Evolutionary conservation across 139 green algal species (phyloP).

Genomic region (Haematococcus lacustris): DNA sequence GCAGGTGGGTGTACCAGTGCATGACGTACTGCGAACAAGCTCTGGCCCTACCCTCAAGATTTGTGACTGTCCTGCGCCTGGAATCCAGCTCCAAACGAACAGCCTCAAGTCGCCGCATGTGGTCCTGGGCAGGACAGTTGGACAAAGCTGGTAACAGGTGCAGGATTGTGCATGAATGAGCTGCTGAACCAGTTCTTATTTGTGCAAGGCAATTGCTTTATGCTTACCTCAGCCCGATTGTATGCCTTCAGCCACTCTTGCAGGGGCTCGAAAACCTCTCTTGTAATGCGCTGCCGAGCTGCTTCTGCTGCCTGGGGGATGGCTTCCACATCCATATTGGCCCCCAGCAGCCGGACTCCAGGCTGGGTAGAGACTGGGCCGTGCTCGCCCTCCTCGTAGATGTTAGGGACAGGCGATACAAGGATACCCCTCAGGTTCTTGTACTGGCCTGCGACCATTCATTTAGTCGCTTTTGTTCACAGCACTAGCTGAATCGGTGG

Average conservation of each 20-base stretch:
- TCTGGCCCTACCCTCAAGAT: slow-evolving; percentile 41
- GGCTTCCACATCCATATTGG: slow-evolving; percentile 52
- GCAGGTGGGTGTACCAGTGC: too few species aligned
- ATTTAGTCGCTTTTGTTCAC: too few species aligned
- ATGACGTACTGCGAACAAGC: too few species aligned
- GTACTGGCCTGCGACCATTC: slow-evolving; percentile 42
- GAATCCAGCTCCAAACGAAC: slow-evolving; percentile 82
- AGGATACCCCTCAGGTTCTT: slow-evolving; percentile 48
- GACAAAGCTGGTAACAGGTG: too few species aligned
- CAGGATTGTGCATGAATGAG: too few species aligned
- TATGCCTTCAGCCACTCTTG: slow-evolving; percentile 69
- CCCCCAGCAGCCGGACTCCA: slow-evolving; percentile 58
- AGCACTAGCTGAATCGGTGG: too few species aligned
- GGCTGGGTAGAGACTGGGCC: slow-evolving; percentile 58
- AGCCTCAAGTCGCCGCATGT: slow-evolving; percentile 70
- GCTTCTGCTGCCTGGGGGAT: slow-evolving; percentile 14
- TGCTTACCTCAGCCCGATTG: too few species aligned
- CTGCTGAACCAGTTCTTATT: too few species aligned
- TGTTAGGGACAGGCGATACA: slow-evolving; percentile 60
- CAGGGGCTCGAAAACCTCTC: slow-evolving; percentile 75
- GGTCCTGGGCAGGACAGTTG: too few species aligned
- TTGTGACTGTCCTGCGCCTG: slow-evolving; percentile 65
- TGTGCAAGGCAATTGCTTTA: too few species aligned
- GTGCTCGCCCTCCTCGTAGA: slow-evolving; percentile 67
- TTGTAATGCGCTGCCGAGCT: slow-evolving; percentile 51